Base-by-base conservation (phyloP, 2,329 filamentous ascomycete genomes). In the Colletotrichum limetticola region DNA sequence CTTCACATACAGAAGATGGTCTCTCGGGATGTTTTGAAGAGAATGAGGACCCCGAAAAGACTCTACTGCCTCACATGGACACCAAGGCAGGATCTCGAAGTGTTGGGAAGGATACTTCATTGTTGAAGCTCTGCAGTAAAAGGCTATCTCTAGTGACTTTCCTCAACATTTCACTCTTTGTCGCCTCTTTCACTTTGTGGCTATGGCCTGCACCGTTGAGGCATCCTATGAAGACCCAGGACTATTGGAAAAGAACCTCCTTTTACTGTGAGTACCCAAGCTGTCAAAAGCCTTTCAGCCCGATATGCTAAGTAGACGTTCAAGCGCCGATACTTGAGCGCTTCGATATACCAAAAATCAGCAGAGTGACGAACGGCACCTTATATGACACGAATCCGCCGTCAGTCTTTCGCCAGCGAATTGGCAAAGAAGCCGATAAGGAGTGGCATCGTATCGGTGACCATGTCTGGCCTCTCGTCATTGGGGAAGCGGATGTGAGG, bases 381-480 rank as follows among this genome's bases (percentile, higher is more conserved):
- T n/a, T 69, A 3, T 65, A 65, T 28, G 67, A 69, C 35, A 65
- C 53, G 5, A 69, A 24, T 1, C 67, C 67, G 1, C 53, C 67
- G 3, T 69, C 67, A 12, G 52, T 65, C 7, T 60, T 69, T 24
- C 67, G 67, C 53, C 67, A 69, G 22, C 52, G 67, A 53, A 19
- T 65, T 11, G 67, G 67, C 12, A 37, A 37, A n/a, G 60, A 65
- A 14, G 67, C 53, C 3, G 60, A 65, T 52, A 46, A 49, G 3
- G 67, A 69, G 19, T 69, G 67, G 67, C 67, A 69, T 42, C 60
- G 60, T 3, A 69, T 65, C 6, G 67, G 67, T 5, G 60, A 59
- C 22, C 67, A 69, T 16, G 67, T 69, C 19, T 69, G 67, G 67
- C 60, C 60, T 2, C 4, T 65, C 5, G 42, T 69, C 8, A 69